Evolutionary conservation across 768 basidiomycete species (phyloP).

Genomic region (Gelatoporia subvermispora): DNA sequence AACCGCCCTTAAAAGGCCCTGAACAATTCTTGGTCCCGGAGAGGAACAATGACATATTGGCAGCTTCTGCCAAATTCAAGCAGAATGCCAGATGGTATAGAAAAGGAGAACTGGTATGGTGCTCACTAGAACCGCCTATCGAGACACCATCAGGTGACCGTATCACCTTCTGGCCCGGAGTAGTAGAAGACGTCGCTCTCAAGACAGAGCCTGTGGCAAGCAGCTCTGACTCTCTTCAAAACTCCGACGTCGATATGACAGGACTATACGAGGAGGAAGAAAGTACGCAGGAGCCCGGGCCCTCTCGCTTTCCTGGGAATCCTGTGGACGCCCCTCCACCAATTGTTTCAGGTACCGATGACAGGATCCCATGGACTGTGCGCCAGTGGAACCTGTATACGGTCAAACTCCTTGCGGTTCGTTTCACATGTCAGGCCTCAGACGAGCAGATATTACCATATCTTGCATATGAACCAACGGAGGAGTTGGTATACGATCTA

Average conservation of each 20-base stretch:
- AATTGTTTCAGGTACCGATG: not conserved
- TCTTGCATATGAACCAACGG: slow-evolving; percentile 57
- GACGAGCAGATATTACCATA: slow-evolving; percentile 70
- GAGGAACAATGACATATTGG: slow-evolving; percentile 60
- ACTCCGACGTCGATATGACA: not conserved
- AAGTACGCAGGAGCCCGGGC: slow-evolving; percentile 2
- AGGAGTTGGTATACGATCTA: slow-evolving; percentile 40
- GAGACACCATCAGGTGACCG: slow-evolving; percentile 28
- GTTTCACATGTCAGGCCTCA: slow-evolving; percentile 26
- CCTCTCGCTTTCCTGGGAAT: slow-evolving; percentile 1
- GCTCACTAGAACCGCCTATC: slow-evolving; percentile 49
- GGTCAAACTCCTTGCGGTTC: slow-evolving; percentile 57
- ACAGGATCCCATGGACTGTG: slow-evolving; percentile 48
- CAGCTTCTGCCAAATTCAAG: slow-evolving; percentile 41
- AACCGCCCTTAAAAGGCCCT: slow-evolving; percentile 24
- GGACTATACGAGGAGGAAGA: slow-evolving; percentile 14
- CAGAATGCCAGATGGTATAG: slow-evolving; percentile 58
- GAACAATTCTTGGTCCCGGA: slow-evolving; percentile 54
- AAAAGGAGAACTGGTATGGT: slow-evolving; percentile 70
- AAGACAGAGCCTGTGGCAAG: slow-evolving; percentile 38
- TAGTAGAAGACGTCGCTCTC: slow-evolving; percentile 55
- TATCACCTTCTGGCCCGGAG: slow-evolving; percentile 73
- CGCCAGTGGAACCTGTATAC: slow-evolving; percentile 61
- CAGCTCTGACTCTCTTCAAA: not conserved
- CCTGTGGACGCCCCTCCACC: slow-evolving; percentile 7